Evolutionary conservation across 768 basidiomycete genomes (phyloP), one percentile per base, ranked within the genome.

Genomic region (Crassisporium funariophilum): DNA sequence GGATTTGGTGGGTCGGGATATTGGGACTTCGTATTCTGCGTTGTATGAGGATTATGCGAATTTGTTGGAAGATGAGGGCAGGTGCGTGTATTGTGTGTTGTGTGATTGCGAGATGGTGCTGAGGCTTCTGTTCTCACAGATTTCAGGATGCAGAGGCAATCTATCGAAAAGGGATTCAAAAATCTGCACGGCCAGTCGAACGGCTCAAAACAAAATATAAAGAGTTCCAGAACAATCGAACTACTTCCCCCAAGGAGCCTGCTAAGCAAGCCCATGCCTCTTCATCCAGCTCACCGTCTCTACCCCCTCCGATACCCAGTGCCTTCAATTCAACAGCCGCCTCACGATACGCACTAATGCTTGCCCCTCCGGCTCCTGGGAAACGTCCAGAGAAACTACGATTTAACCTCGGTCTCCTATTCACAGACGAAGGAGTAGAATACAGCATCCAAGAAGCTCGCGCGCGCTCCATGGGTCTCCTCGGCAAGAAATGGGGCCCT

Each of bases 1-100:
- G 20, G 85, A 83, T 65, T 67, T 94, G 42, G 67, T 89, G 54
- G 79, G 81, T 44, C 83, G 78, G 49, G 84, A 83, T 34, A 85
- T 94, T 59, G 92, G 90, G 8, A 84, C 79, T 20, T 77, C 78
- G 1, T 89, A 88, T 63, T 82, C 90, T 1, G 70, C 86, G 35
- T 69, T 97, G 37, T 99, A 97, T 59, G 92, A 95, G 64, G 93
- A 95, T 57, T 98, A 93, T 65, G 93, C 95, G 2, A 69, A 75
- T 27, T 73, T 84, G 2, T 73, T 95, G 44, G 94, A 98, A 68
- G 70, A 74, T 35, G 77, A 78, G 33, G 86, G 87, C 56, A 80
- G 82, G 95, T 95, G 69, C 63, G 84, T 78, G 13, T 15, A 5
- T n/a, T 34, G 19, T 23, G 29, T 24, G 35, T 33, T 22, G 6